A percentile compares a stretch with the other conserved stretches of the same genome.
These are phyloP conservation scores for Phascolomyces articulosus DNA, from an alignment of 371 early-diverging fungal species.

Conservation along the genomic window DNA sequence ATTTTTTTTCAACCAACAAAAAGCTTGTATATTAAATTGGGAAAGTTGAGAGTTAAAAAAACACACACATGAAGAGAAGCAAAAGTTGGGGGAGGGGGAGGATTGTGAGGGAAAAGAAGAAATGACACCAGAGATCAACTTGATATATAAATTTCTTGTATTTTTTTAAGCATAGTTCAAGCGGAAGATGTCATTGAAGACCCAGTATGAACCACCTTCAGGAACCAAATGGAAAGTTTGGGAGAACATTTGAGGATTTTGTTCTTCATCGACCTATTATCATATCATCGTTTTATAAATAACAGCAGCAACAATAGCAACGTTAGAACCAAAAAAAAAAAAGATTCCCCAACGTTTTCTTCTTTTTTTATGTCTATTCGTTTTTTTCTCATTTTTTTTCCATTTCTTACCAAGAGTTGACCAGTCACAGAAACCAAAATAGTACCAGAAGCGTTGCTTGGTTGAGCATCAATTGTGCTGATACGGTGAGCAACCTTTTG, in stretches of 20 bases:
- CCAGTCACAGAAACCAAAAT: slow-evolving; percentile 88
- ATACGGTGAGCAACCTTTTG: slow-evolving; percentile 69
- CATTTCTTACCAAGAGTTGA: slow-evolving; percentile 68
- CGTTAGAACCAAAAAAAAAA: neutral
- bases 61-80: neutral
- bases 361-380: no score
- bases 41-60: neutral
- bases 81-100: neutral
- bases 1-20: neutral
- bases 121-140: neutral
- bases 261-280: slow-evolving; percentile 75
- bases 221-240: slow-evolving; percentile 85
- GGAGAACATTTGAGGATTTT: slow-evolving; percentile 75
- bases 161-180: slow-evolving; percentile 54
- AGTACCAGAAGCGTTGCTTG: slow-evolving; percentile 48
- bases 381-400: neutral
- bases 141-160: no score
- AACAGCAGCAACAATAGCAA: neutral
- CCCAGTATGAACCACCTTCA: slow-evolving; percentile 62
- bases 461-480: slow-evolving; percentile 82
- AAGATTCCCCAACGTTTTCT: slow-evolving; percentile 5
- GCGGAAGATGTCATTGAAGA: slow-evolving; percentile 86
- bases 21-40: neutral
- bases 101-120: neutral
- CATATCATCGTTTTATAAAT: neutral